Evolutionary conservation across 2,329 filamentous ascomycete species (phyloP).

Genomic region (Aspergillus sp.): DNA sequence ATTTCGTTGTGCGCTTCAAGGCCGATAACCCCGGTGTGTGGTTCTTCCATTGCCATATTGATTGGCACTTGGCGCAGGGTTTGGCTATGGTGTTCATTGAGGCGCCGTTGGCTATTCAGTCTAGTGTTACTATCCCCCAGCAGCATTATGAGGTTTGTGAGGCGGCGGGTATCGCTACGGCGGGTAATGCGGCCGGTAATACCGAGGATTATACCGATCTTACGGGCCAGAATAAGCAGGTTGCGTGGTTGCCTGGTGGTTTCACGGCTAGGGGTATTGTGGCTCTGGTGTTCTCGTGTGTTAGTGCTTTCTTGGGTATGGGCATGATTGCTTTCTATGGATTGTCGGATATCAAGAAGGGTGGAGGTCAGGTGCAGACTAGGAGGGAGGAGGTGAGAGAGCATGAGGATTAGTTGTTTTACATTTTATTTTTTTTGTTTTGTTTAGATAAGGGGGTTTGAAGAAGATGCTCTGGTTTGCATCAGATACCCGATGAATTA

Average conservation of each 20-base stretch:
- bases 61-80: slow-evolving; percentile 73
- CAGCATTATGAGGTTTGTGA: slow-evolving; percentile 63
- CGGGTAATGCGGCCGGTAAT: slow-evolving; percentile 76
- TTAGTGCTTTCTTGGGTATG: slow-evolving; percentile 70
- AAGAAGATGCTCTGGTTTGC: too few species aligned
- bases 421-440: too few species aligned
- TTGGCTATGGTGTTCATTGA: slow-evolving; percentile 66
- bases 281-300: slow-evolving; percentile 70
- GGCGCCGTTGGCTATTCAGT: slow-evolving; percentile 63
- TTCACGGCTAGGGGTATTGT: slow-evolving; percentile 72
- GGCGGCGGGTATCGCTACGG: slow-evolving; percentile 51
- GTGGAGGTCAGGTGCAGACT: background rate
- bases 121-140: slow-evolving; percentile 60
- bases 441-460: too few species aligned
- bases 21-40: slow-evolving; percentile 57
- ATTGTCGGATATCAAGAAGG: slow-evolving; percentile 4
- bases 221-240: slow-evolving; percentile 59
- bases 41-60: slow-evolving; percentile 79
- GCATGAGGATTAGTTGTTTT: background rate
- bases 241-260: slow-evolving; percentile 62
- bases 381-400: background rate
- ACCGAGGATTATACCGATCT: slow-evolving; percentile 65
- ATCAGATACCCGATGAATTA: too few species aligned
- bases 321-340: slow-evolving; percentile 67
- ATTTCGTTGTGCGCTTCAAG: slow-evolving; percentile 61